Evolutionary conservation across 2,329 filamentous ascomycete species (phyloP).

Genomic region (Microdochium nivale): DNA sequence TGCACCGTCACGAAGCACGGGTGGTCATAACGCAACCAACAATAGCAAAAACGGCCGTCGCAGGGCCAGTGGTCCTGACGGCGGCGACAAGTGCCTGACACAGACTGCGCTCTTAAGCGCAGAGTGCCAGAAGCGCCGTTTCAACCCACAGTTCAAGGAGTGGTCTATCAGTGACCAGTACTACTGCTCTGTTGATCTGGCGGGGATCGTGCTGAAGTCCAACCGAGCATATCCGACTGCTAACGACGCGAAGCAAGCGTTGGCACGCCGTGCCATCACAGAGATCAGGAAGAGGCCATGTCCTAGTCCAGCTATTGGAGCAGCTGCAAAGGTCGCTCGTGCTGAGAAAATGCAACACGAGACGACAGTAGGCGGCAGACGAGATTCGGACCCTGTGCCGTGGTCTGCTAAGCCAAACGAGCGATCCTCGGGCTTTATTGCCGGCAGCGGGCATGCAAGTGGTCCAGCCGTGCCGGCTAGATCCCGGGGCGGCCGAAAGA

Average conservation of each 20-base stretch:
- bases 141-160: slow-evolving; percentile 17
- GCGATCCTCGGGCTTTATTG: too few relatives aligned
- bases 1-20: neutral
- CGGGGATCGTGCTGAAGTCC: slow-evolving; percentile 5
- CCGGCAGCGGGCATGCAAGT: neutral
- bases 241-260: slow-evolving; percentile 12
- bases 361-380: neutral
- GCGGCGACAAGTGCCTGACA: neutral
- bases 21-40: neutral
- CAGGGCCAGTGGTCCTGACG: neutral
- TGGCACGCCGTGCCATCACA: slow-evolving; percentile 4
- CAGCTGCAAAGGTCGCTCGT: slow-evolving; percentile 1
- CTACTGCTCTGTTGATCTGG: slow-evolving; percentile 13
- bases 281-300: slow-evolving; percentile 3
- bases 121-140: slow-evolving; percentile 17
- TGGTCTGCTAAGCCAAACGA: neutral
- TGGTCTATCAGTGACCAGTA: slow-evolving; percentile 5
- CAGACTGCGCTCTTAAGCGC: slow-evolving; percentile 4
- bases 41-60: neutral
- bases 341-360: neutral
- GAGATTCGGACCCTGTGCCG: neutral
- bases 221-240: slow-evolving; percentile 3
- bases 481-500: neutral
- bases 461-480: neutral
- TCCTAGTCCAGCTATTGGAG: slow-evolving; percentile 1